Evolutionary conservation across 805 yeast genomes (phyloP).

Genomic region (Metschnikowia henanensis): DNA sequence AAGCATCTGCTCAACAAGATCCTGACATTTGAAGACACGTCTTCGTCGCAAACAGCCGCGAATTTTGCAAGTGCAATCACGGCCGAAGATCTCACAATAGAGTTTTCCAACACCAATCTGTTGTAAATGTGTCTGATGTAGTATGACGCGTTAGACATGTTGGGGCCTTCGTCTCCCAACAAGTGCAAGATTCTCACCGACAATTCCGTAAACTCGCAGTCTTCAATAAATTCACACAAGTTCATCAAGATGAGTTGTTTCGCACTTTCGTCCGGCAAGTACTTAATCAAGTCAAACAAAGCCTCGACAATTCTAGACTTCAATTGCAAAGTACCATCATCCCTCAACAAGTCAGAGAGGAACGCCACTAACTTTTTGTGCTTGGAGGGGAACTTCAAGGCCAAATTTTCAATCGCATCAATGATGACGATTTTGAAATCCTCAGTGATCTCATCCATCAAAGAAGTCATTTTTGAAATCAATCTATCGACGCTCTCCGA

Average conservation of each 20-base stretch:
- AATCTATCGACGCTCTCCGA: slow-evolving; percentile 78
- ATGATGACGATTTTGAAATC: slow-evolving; percentile 94
- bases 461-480: slow-evolving; percentile 80
- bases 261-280: slow-evolving; percentile 69
- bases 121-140: slow-evolving; percentile 96
- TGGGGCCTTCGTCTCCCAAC: slow-evolving; percentile 94
- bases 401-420: slow-evolving; percentile 90
- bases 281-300: slow-evolving; percentile 84
- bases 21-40: slow-evolving; percentile 65
- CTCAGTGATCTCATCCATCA: slow-evolving; percentile 92
- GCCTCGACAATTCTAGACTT: slow-evolving; percentile 91
- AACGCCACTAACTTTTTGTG: slow-evolving; percentile 80
- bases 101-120: slow-evolving; percentile 93
- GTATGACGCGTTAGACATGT: slow-evolving; percentile 78
- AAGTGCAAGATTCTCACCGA: slow-evolving; percentile 90
- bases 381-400: slow-evolving; percentile 90
- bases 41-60: slow-evolving; percentile 72
- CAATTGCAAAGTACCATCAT: slow-evolving; percentile 86
- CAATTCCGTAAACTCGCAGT: slow-evolving; percentile 94
- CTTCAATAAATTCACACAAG: slow-evolving; percentile 96
- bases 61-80: slow-evolving; percentile 90
- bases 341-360: slow-evolving; percentile 80
- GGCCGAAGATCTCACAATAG: slow-evolving; percentile 94
- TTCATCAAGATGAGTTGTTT: slow-evolving; percentile 81
- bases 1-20: slow-evolving; percentile 80